phyloP scores from a whole-genome alignment of 2,329 filamentous ascomycete genomes.

The Fusarium mundagurra region DNA sequence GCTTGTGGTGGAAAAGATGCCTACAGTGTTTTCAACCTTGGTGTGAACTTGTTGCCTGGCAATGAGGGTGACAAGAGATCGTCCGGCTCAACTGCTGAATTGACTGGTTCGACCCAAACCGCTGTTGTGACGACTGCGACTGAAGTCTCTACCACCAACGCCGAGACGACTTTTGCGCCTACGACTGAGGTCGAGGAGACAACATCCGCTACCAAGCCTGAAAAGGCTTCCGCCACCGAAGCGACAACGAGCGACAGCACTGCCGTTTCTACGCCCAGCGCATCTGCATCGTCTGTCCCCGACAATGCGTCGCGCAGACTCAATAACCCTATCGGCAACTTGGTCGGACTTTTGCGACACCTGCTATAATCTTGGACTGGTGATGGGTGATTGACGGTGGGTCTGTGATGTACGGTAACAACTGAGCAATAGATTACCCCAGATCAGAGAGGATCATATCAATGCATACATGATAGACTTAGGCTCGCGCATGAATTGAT shows the following conservation, averaged over 20 bases:
- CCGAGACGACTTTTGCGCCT: neutral
- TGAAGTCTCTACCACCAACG: neutral
- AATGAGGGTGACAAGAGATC: neutral
- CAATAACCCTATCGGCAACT: conserved; percentile 8
- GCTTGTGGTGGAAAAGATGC: conserved; percentile 21
- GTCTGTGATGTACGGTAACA: neutral
- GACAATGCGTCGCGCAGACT: conserved; percentile 15
- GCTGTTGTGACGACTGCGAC: neutral
- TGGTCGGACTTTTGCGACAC: neutral
- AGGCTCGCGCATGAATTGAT: neutral
- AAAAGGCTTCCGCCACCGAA: neutral
- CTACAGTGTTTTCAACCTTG: conserved; percentile 26
- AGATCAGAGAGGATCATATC: neutral
- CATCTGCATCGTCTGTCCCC: neutral
- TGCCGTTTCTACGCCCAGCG: neutral
- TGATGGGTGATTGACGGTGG: too few species aligned
- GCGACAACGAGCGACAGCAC: neutral
- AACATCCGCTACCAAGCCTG: neutral
- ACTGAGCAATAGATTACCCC: neutral
- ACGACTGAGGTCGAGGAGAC: neutral
- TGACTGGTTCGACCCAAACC: neutral
- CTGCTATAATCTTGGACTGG: neutral
- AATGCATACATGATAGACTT: neutral
- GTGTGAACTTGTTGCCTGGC: neutral
- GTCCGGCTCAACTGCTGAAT: neutral